Percentiles rank a stretch among this genome's conserved stretches.
Evolutionary conservation across 148 eudicot species (phyloP).

Genomic region (Nepenthes mirabilis): DNA sequence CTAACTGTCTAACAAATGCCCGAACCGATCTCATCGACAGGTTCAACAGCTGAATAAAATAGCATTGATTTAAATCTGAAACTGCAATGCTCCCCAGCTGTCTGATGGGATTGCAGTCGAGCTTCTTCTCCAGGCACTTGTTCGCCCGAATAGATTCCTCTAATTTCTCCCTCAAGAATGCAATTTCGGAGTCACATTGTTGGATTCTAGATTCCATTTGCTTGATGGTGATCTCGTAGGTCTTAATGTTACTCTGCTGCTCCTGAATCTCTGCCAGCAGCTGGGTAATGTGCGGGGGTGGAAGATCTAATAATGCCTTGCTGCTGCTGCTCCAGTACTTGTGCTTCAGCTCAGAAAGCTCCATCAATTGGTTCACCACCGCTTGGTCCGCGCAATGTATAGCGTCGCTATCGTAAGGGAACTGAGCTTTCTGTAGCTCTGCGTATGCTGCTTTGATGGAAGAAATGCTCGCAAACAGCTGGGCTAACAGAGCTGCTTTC

Average conservation of each 20-base stretch:
- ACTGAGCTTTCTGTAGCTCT: slow-evolving; percentile 78
- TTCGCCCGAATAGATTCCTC: slow-evolving; percentile 16
- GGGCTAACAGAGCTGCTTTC: slow-evolving; percentile 58
- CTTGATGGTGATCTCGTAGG: slow-evolving; percentile 76
- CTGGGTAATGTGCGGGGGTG: slow-evolving; percentile 66
- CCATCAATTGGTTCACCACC: slow-evolving; percentile 45
- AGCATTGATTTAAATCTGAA: slow-evolving; percentile 24
- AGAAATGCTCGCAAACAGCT: slow-evolving; percentile 69
- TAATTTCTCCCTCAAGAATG: slow-evolving; percentile 14
- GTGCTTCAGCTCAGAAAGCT: slow-evolving; percentile 54
- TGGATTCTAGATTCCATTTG: slow-evolving; percentile 44
- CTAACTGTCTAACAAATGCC: slow-evolving; percentile 53
- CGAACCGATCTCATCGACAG: slow-evolving; percentile 39
- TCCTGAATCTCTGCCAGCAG: slow-evolving; percentile 81
- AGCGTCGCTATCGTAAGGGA: slow-evolving; percentile 44
- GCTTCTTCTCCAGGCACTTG: slow-evolving; percentile 31
- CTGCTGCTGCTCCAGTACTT: slow-evolving; percentile 30
- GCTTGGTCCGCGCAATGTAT: slow-evolving; percentile 58
- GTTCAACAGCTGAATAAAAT: slow-evolving; percentile 45
- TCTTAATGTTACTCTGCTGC: slow-evolving; percentile 69
- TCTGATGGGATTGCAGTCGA: slow-evolving; percentile 36
- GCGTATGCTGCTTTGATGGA: slow-evolving; percentile 79
- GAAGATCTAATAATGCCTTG: slow-evolving; percentile 22
- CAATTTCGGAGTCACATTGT: slow-evolving; percentile 20
- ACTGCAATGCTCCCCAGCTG: slow-evolving; percentile 22